Conservation (phyloP, 306 rosid species). For the Potentilla sterilis region DNA sequence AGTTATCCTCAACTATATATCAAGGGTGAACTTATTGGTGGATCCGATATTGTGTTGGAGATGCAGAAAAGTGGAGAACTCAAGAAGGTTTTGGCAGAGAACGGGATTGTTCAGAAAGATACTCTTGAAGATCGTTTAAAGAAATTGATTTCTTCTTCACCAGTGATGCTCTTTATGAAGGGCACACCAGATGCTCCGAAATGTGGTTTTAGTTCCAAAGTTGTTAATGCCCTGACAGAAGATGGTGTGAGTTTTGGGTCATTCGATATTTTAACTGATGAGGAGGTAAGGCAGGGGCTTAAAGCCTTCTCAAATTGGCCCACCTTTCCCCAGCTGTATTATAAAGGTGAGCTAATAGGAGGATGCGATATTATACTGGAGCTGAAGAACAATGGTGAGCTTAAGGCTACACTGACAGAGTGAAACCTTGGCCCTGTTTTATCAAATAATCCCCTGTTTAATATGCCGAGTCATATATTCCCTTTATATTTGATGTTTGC, state of each 20-base stretch:
- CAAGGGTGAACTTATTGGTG: slow-evolving; percentile 77
- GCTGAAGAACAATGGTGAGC: slow-evolving; percentile 67
- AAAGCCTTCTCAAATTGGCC: slow-evolving; percentile 92
- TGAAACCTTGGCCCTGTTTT: slow-evolving; percentile 26
- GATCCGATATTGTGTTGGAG: slow-evolving; percentile 90
- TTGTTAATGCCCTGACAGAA: slow-evolving; percentile 60
- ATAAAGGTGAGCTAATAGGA: slow-evolving; percentile 83
- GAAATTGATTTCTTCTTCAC: slow-evolving; percentile 60
- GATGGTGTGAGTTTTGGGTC: slow-evolving; percentile 72
- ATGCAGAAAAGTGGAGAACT: slow-evolving; percentile 97
- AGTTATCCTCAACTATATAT: slow-evolving; percentile 89
- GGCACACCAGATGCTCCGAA: slow-evolving; percentile 84
- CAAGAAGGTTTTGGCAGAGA: slow-evolving; percentile 52
- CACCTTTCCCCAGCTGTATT: slow-evolving; percentile 88
- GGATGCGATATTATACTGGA: slow-evolving; percentile 85
- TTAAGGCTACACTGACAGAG: slow-evolving; percentile 70
- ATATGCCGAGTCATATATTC: background rate
- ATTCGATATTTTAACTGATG: slow-evolving; percentile 73
- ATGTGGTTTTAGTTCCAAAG: slow-evolving; percentile 93
- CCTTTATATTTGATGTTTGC: slow-evolving; percentile 10
- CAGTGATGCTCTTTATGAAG: slow-evolving; percentile 92
- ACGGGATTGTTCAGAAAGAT: slow-evolving; percentile 52
- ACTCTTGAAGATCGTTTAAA: slow-evolving; percentile 65
- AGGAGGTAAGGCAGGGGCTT: slow-evolving; percentile 86
- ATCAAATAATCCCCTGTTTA: slow-evolving; percentile 28